Conservation (phyloP, 768 basidiomycete species). For the Serpula lacrymans region DNA sequence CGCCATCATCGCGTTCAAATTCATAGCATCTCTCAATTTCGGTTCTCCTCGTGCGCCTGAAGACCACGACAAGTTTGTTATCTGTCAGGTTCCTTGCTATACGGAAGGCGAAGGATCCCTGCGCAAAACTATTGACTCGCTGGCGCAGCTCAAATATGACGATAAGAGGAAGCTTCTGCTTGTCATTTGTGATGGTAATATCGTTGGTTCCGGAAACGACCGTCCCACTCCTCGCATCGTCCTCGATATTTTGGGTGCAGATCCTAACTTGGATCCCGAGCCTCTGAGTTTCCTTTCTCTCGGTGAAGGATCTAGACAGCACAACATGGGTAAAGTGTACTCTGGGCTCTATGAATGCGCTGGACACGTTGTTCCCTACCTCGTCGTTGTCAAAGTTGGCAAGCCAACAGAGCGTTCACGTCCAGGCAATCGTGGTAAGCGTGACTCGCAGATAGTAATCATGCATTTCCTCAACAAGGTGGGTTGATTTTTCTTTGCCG, state of each 20-base stretch:
- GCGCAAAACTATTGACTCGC: constrained; percentile 85
- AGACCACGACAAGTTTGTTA: constrained; percentile 95
- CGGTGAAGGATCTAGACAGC: constrained; percentile 92
- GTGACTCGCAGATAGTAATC: constrained; percentile 93
- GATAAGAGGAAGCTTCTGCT: constrained; percentile 95
- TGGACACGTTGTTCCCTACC: constrained; percentile 94
- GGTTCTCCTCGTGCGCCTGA: constrained; percentile 78
- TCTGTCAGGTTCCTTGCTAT: constrained; percentile 98
- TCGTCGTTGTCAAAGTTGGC: constrained; percentile 90
- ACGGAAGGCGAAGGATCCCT: constrained; percentile 91
- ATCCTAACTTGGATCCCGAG: constrained; percentile 91
- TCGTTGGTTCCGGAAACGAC: constrained; percentile 96
- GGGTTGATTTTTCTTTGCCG: constrained; percentile 8
- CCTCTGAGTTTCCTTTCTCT: constrained; percentile 92
- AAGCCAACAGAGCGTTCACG: constrained; percentile 91
- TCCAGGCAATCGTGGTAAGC: constrained; percentile 97
- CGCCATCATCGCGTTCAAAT: constrained; percentile 93
- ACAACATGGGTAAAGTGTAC: constrained; percentile 98
- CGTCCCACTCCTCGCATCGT: constrained; percentile 95
- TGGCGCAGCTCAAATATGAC: constrained; percentile 93
- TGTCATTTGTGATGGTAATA: constrained; percentile 96
- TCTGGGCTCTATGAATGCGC: constrained; percentile 92
- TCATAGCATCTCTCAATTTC: constrained; percentile 87
- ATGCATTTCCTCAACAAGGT: constrained; percentile 99
- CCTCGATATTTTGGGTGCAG: constrained; percentile 92